Conservation (phyloP, 2,329 filamentous ascomycete genomes). For the Aureobasidium mangrovei region DNA sequence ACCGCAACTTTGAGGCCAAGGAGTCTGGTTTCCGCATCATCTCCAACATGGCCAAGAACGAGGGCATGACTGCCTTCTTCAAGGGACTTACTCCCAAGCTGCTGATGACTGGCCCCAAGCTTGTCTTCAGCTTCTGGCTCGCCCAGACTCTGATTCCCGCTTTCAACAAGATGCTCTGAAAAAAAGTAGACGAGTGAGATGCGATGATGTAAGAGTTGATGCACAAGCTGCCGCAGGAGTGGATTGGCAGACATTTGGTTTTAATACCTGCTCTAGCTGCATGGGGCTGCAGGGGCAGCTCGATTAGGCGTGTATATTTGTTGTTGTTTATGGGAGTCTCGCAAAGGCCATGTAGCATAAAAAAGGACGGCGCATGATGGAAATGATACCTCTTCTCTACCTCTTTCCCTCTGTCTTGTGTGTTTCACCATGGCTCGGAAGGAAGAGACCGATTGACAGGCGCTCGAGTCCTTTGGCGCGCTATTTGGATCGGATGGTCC, state of each 20-base stretch:
- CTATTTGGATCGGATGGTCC: neutral
- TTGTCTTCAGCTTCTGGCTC: constrained; percentile 99
- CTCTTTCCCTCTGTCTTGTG: neutral
- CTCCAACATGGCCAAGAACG: constrained; percentile 84
- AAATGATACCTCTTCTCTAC: constrained; percentile 16
- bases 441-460: neutral
- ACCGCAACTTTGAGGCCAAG: constrained; percentile 96
- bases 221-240: neutral
- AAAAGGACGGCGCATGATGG: constrained; percentile 10
- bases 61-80: constrained; percentile 84
- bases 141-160: constrained; percentile 95
- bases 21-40: constrained; percentile 90
- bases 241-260: neutral
- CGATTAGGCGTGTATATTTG: neutral
- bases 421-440: constrained; percentile 6
- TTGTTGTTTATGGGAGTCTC: constrained; percentile 6
- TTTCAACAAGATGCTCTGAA: constrained; percentile 60
- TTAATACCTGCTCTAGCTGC: neutral
- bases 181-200: constrained; percentile 18
- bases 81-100: constrained; percentile 96
- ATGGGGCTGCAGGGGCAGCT: neutral
- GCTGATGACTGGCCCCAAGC: constrained; percentile 96
- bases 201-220: constrained; percentile 4
- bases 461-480: neutral
- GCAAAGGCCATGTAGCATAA: constrained; percentile 8